These are phyloP conservation scores for Bonia amplexicaulis DNA, from an alignment of 176 grass and related monocot genomes.

Conservation along the genomic window DNA sequence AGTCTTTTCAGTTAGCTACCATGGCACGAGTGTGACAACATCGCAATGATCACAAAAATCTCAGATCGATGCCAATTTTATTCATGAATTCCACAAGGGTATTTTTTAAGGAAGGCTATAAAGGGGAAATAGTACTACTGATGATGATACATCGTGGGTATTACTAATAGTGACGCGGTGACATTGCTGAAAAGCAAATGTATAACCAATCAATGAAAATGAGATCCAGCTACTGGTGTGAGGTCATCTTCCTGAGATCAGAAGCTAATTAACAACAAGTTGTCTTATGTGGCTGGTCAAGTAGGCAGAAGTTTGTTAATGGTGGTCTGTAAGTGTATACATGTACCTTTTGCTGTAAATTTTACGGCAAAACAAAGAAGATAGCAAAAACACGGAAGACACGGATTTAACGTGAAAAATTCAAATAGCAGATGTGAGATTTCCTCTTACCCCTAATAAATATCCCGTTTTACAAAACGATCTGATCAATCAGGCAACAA, in stretches of 20 bases:
- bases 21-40: not conserved
- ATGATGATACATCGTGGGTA: not conserved
- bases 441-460: too few relatives aligned
- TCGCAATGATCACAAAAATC: not conserved
- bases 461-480: too few relatives aligned
- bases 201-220: not conserved
- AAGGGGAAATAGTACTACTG: not conserved
- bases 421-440: not conserved
- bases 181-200: not conserved
- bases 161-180: not conserved
- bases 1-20: conserved; percentile 9
- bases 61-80: not conserved
- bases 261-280: not conserved
- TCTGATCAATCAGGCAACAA: not conserved
- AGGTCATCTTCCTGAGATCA: not conserved
- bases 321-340: not conserved
- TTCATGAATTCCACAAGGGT: not conserved
- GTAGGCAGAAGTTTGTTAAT: not conserved
- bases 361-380: not conserved
- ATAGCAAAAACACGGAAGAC: not conserved
- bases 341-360: not conserved
- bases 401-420: not conserved
- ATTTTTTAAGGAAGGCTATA: not conserved
- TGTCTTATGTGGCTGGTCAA: not conserved
- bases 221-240: not conserved